A percentile compares a stretch with the other conserved stretches of the same genome.
Evolutionary conservation across 202 grass and related monocot genomes (phyloP).

Genomic region (Carex arenaria): DNA sequence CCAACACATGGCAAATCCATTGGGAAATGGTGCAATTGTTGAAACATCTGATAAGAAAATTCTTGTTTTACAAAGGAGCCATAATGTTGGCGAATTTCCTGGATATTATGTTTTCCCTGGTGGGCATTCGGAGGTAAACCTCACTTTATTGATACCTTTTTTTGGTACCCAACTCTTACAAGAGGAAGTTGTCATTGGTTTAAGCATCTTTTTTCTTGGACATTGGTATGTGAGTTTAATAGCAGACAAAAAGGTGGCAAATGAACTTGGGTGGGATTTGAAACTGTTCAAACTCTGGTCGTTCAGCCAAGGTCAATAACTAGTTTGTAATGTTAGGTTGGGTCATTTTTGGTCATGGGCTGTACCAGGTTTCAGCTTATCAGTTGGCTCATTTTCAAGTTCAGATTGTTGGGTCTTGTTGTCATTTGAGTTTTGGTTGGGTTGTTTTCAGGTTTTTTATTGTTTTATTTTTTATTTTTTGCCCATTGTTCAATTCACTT

Average conservation of each 20-base stretch:
- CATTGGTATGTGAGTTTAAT: background rate
- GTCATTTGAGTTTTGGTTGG: background rate
- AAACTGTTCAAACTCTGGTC: background rate
- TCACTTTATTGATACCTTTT: background rate
- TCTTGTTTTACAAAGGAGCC: slow-evolving; percentile 80
- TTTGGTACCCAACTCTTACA: background rate
- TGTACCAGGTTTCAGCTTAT: background rate
- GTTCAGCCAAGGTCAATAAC: background rate
- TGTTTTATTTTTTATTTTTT: background rate
- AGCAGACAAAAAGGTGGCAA: background rate
- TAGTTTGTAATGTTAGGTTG: background rate
- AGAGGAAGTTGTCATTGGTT: background rate
- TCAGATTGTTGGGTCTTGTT: background rate
- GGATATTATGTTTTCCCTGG: slow-evolving; percentile 90
- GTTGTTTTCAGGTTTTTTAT: background rate
- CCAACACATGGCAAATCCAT: slow-evolving; percentile 69
- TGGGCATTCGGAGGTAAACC: slow-evolving; percentile 80
- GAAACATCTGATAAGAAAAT: slow-evolving; percentile 82
- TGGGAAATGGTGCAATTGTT: slow-evolving; percentile 89
- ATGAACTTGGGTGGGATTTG: background rate
- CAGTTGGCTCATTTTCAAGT: background rate
- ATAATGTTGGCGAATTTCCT: slow-evolving; percentile 86
- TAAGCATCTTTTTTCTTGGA: background rate
- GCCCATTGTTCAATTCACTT: background rate
- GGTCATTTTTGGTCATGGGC: background rate